These are phyloP conservation scores for Forsythia suspensa DNA, from an alignment of 257 asterid species.

Conservation along the genomic window DNA sequence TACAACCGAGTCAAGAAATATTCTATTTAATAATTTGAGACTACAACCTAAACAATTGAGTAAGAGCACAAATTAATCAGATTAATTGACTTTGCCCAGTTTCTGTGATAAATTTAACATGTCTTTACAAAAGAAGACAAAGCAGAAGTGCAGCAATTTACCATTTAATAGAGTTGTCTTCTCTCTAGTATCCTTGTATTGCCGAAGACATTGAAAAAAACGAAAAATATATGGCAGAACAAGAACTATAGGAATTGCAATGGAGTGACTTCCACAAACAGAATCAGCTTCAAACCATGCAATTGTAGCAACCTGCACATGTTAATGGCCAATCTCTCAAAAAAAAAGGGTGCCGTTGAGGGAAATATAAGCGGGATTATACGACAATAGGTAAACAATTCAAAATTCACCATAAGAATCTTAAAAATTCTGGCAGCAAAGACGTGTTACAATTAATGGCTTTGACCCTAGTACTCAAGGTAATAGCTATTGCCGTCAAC, in stretches of 20 bases:
- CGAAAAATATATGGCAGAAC: slow-evolving; percentile 94
- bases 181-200: slow-evolving; percentile 89
- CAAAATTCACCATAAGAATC: slow-evolving; percentile 7
- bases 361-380: slow-evolving; percentile 16
- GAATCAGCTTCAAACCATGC: slow-evolving; percentile 99
- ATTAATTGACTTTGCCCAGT: neutral
- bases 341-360: slow-evolving; percentile 11
- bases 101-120: neutral
- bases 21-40: neutral
- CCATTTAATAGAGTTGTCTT: slow-evolving; percentile 83
- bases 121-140: slow-evolving; percentile 12
- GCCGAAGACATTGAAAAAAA: slow-evolving; percentile 94
- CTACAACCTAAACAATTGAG: too few relatives aligned
- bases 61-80: neutral
- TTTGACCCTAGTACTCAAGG: slow-evolving; percentile 1
- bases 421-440: slow-evolving; percentile 16
- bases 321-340: slow-evolving; percentile 20
- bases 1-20: too few relatives aligned
- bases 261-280: slow-evolving; percentile 96
- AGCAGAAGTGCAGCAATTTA: slow-evolving; percentile 28
- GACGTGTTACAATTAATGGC: slow-evolving; percentile 1
- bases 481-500: neutral
- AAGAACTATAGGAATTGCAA: slow-evolving; percentile 87
- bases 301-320: slow-evolving; percentile 92
- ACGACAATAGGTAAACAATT: neutral